phyloP scores from a whole-genome alignment of 2,329 filamentous ascomycete species.

The Trichoderma lentiforme region DNA sequence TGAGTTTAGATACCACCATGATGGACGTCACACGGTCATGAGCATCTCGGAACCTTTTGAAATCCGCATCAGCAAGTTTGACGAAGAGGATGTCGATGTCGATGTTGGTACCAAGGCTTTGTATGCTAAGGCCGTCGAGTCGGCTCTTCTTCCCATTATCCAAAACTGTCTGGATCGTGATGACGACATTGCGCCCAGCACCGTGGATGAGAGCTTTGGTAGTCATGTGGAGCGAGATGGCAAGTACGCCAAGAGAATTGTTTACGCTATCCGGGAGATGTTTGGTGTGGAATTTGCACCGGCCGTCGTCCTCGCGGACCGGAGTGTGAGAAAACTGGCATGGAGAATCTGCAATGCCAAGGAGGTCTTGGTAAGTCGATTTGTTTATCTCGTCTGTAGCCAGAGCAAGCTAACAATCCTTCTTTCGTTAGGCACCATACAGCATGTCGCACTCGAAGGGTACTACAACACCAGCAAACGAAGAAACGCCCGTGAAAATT shows the following conservation, averaged over 20 bases:
- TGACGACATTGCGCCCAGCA: conserved; percentile 81
- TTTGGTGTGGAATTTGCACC: conserved; percentile 95
- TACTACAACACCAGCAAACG: conserved; percentile 54
- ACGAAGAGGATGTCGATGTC: conserved; percentile 69
- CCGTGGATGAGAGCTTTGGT: conserved; percentile 78
- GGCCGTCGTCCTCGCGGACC: conserved; percentile 87
- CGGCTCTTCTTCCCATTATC: conserved; percentile 74
- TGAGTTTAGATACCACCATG: conserved; percentile 95
- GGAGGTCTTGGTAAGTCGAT: conserved; percentile 54
- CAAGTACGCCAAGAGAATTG: conserved; percentile 85
- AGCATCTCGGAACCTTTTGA: conserved; percentile 91
- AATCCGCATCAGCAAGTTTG: conserved; percentile 77
- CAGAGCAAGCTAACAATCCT: background rate
- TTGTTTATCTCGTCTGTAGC: background rate
- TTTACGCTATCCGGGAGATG: conserved; percentile 94
- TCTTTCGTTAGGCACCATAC: conserved; percentile 57
- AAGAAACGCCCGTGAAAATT: conserved; percentile 33
- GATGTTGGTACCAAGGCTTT: conserved; percentile 56
- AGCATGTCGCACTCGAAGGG: conserved; percentile 66
- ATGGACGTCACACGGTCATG: conserved; percentile 90
- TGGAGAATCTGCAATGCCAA: conserved; percentile 97
- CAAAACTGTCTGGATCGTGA: conserved; percentile 92
- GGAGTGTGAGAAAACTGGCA: conserved; percentile 82
- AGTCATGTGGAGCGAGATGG: conserved; percentile 78
- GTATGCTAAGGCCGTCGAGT: conserved; percentile 69